These are phyloP conservation scores for Pythium folliculosum DNA, from an alignment of 352 stramenopile genomes.

Conservation along the genomic window DNA sequence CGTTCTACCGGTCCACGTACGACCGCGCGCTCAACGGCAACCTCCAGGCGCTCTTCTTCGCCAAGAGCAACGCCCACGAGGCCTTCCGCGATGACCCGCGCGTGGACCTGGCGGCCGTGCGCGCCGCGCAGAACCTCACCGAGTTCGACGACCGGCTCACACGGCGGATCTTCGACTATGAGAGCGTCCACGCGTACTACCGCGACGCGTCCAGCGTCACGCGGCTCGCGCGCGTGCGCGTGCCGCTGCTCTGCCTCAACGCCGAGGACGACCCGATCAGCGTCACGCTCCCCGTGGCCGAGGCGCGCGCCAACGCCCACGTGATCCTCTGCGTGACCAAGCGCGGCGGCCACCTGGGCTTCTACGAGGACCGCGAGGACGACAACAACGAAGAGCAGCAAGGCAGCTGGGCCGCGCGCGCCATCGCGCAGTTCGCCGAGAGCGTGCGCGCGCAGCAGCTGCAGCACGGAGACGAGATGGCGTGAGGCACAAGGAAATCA, in stretches of 20 bases:
- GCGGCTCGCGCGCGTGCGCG: slow-evolving; percentile 35
- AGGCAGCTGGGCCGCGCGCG: slow-evolving; percentile 44
- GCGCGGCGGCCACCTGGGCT: slow-evolving; percentile 64
- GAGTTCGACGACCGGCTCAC: slow-evolving; percentile 73
- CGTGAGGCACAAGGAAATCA: not conserved
- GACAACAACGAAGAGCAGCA: slow-evolving; percentile 11
- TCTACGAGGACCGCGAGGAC: slow-evolving; percentile 46
- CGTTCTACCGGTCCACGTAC: slow-evolving; percentile 65
- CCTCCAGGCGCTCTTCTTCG: slow-evolving; percentile 60
- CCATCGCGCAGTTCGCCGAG: slow-evolving; percentile 57
- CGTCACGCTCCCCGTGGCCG: slow-evolving; percentile 36
- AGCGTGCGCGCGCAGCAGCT: slow-evolving; percentile 32
- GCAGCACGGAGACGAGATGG: not conserved
- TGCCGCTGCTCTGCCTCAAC: slow-evolving; percentile 70
- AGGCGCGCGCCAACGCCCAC: slow-evolving; percentile 50
- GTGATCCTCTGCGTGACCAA: slow-evolving; percentile 71
- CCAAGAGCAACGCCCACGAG: slow-evolving; percentile 63
- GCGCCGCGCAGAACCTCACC: slow-evolving; percentile 36
- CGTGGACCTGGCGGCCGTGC: slow-evolving; percentile 47
- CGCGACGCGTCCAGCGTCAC: slow-evolving; percentile 47
- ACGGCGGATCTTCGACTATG: slow-evolving; percentile 55
- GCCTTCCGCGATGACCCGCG: slow-evolving; percentile 48
- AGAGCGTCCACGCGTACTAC: slow-evolving; percentile 66
- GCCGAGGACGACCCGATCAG: slow-evolving; percentile 67
- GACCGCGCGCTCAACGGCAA: slow-evolving; percentile 48